phyloP scores from a whole-genome alignment of 331 rosid species.

The Acacia concinna region DNA sequence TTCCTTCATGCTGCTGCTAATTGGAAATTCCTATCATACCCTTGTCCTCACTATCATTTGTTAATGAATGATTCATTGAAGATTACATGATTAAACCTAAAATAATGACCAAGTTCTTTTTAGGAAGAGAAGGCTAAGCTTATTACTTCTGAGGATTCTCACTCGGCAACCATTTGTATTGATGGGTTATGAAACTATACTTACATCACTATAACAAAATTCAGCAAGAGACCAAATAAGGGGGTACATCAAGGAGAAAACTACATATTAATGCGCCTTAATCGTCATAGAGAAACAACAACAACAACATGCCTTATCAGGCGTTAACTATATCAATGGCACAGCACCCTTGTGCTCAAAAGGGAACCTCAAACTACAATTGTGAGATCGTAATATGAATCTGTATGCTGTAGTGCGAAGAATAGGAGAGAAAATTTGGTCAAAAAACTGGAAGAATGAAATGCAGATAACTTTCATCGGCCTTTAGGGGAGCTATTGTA shows the following conservation, averaged over 20 bases:
- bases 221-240: background rate
- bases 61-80: background rate
- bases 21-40: background rate
- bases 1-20: background rate
- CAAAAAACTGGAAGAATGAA: background rate
- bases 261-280: background rate
- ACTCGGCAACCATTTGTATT: background rate
- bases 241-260: background rate
- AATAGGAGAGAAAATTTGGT: background rate
- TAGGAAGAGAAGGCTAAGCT: background rate
- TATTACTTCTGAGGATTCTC: background rate
- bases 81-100: too few relatives aligned
- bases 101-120: too few relatives aligned
- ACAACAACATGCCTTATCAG: too few relatives aligned
- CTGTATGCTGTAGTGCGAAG: background rate
- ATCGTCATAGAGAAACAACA: background rate
- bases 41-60: background rate
- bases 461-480: slow-evolving; percentile 10
- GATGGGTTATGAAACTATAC: background rate
- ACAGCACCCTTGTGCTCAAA: too few relatives aligned
- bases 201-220: background rate
- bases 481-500: slow-evolving; percentile 9
- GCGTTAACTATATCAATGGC: too few relatives aligned
- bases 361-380: background rate
- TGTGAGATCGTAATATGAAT: slow-evolving; percentile 1